These are phyloP conservation scores for Rhizopogon vesiculosus DNA, from an alignment of 768 basidiomycete species.

Conservation along the genomic window DNA sequence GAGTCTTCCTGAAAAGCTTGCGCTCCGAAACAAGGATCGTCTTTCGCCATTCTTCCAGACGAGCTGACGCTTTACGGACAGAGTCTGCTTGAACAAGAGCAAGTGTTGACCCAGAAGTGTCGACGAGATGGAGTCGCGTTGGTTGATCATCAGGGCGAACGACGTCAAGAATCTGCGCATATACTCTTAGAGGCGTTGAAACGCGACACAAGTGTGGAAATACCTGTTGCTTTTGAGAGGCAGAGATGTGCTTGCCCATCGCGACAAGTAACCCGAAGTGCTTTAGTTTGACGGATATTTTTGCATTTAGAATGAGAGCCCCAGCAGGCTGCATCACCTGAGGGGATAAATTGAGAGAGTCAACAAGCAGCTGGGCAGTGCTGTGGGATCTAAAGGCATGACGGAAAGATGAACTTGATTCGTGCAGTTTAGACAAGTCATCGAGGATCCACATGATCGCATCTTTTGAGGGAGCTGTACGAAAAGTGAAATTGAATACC, in stretches of 20 bases:
- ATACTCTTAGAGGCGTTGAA: background rate
- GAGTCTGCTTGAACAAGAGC: constrained; percentile 27
- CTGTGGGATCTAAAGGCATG: constrained; percentile 70
- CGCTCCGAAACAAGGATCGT: constrained; percentile 63
- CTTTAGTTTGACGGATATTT: constrained; percentile 59
- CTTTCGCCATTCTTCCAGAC: constrained; percentile 71
- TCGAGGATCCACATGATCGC: constrained; percentile 42
- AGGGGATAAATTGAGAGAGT: constrained; percentile 51
- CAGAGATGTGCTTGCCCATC: constrained; percentile 55
- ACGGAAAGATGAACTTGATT: constrained; percentile 60
- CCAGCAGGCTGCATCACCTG: background rate
- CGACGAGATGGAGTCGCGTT: background rate
- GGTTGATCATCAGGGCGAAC: constrained; percentile 31
- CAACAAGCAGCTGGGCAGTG: constrained; percentile 61
- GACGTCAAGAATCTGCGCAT: constrained; percentile 52
- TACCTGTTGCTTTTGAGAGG: constrained; percentile 73
- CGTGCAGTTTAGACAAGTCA: constrained; percentile 65
- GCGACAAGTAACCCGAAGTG: constrained; percentile 69
- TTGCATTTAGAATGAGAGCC: constrained; percentile 3
- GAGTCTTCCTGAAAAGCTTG: constrained; percentile 65
- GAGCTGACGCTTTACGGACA: constrained; percentile 54
- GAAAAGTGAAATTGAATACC: background rate
- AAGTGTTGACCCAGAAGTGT: constrained; percentile 11
- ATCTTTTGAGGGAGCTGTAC: constrained; percentile 17
- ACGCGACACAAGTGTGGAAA: background rate